A percentile compares a stretch with the other conserved stretches of the same genome.
phyloP scores from a whole-genome alignment of 495 filamentous ascomycete species.

The Patellaria atrata region DNA sequence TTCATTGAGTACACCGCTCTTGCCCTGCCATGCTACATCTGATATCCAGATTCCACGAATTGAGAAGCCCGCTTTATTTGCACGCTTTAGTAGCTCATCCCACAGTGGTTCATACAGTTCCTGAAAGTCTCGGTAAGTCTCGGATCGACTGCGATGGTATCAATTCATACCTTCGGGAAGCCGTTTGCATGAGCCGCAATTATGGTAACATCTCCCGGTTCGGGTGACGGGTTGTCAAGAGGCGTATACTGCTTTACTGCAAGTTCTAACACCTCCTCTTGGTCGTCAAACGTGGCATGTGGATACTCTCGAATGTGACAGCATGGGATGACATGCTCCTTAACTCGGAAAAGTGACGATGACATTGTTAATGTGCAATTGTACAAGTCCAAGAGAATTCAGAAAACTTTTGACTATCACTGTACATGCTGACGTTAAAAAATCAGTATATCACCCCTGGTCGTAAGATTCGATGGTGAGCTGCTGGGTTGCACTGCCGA shows the following conservation, averaged over 20 bases:
- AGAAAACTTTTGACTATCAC: too few species aligned
- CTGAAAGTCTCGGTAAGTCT: constrained; percentile 18
- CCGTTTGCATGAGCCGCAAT: constrained; percentile 34
- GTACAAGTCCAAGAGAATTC: not conserved
- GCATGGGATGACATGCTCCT: constrained; percentile 25
- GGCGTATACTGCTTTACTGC: constrained; percentile 35
- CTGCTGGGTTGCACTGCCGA: too few species aligned
- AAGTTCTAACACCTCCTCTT: constrained; percentile 28
- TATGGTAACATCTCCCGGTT: constrained; percentile 29
- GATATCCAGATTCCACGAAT: constrained; percentile 33
- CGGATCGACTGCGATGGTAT: not conserved
- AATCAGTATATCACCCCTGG: too few species aligned
- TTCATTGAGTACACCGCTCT: constrained; percentile 29
- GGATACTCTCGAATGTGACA: constrained; percentile 28
- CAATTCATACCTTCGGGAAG: constrained; percentile 28
- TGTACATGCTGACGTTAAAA: too few species aligned
- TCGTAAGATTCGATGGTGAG: too few species aligned
- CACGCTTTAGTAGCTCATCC: constrained; percentile 27
- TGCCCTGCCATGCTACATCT: constrained; percentile 32
- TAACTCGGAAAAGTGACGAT: constrained; percentile 20
- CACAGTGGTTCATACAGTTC: constrained; percentile 35
- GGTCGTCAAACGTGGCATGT: constrained; percentile 20
- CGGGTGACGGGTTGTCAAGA: constrained; percentile 15
- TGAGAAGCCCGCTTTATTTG: constrained; percentile 18
- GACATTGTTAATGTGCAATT: constrained; percentile 20